phyloP scores from a whole-genome alignment of 257 asterid genomes.

The Schizonepeta tenuifolia region DNA sequence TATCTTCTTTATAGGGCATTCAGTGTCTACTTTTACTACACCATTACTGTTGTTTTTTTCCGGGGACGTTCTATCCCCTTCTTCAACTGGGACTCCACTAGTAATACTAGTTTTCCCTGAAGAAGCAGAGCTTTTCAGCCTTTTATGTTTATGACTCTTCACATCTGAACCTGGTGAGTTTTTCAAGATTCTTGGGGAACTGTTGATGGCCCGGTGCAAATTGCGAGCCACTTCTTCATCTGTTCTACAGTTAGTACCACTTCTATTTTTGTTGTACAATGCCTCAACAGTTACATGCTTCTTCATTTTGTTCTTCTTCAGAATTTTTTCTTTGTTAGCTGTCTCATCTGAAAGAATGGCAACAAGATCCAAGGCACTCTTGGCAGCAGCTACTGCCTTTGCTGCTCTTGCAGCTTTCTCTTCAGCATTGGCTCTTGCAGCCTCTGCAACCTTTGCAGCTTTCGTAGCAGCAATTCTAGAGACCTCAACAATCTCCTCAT shows the following conservation, averaged over 20 bases:
- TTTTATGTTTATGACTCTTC: slow-evolving; percentile 57
- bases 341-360: slow-evolving; percentile 60
- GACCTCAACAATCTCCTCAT: slow-evolving; percentile 74
- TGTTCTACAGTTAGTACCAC: slow-evolving; percentile 45
- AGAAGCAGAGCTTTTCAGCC: slow-evolving; percentile 47
- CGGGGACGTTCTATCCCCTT: slow-evolving; percentile 36
- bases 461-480: slow-evolving; percentile 74
- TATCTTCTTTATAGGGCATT: slow-evolving; percentile 45
- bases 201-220: slow-evolving; percentile 65
- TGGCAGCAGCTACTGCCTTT: slow-evolving; percentile 87
- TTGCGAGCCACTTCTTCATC: slow-evolving; percentile 78
- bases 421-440: slow-evolving; percentile 85
- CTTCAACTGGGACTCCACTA: slow-evolving; percentile 39
- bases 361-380: slow-evolving; percentile 79
- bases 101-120: slow-evolving; percentile 30
- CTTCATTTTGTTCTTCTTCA: slow-evolving; percentile 64
- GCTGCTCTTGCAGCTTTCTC: slow-evolving; percentile 92
- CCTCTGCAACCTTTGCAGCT: slow-evolving; percentile 67
- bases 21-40: slow-evolving; percentile 35
- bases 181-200: slow-evolving; percentile 71
- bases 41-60: slow-evolving; percentile 40
- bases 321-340: slow-evolving; percentile 37
- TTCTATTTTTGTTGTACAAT: slow-evolving; percentile 60
- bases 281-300: slow-evolving; percentile 63
- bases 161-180: slow-evolving; percentile 47